Base-by-base conservation (phyloP, 1,284 basidiomycete genomes). In the Ganoderma leucocontextum region DNA sequence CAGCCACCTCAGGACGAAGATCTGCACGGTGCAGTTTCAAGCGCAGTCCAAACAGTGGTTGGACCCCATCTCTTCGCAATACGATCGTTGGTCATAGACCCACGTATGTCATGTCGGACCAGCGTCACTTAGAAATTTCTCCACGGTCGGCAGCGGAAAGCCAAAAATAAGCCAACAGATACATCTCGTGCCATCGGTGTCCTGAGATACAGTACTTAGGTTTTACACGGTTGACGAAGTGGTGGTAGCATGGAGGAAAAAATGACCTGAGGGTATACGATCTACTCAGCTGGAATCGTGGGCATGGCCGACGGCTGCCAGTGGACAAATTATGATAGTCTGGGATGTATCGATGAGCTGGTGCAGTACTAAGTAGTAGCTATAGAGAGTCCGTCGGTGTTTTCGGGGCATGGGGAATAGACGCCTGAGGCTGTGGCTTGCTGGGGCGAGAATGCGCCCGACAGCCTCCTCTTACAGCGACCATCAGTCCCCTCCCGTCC, bases 391-490 rank as follows among this genome's bases (percentile, higher is more conserved):
- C 8, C 15, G 9, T 47, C 44, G 22, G 22, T 10, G n/a, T 1
- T 49, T 25, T 49, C 47, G n/a, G 47, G 49, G 59, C 33, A 19
- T 33, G 33, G 33, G 35, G 49, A 36, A 22, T 6, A 67, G 62
- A 39, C 66, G 69, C 69, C 63, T 22, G 66, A 67, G 69, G 69
- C 69, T 70, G 69, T 70, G 69, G 47, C 47, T 49, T 49, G 47
- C 47, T 22, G 47, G 64, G 62, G 60, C 13, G 25, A 29, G 52
- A 60, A 4, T n/a, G 62, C 39, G 52, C 42, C 39, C 35, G 62
- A 57, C 62, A 63, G 68, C 69, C 70, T 66, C 67, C n/a, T 33
- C 52, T 67, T 58, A 49, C 62, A 57, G 63, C 69, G 41, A 63
- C 69, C 65, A 70, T 67, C 69, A 64, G 52, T 35, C n/a, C 49